Evolutionary conservation across 1,139 yeast genomes (phyloP), one percentile per base, ranked within the genome.

Genomic region (Geotrichum candidum): DNA sequence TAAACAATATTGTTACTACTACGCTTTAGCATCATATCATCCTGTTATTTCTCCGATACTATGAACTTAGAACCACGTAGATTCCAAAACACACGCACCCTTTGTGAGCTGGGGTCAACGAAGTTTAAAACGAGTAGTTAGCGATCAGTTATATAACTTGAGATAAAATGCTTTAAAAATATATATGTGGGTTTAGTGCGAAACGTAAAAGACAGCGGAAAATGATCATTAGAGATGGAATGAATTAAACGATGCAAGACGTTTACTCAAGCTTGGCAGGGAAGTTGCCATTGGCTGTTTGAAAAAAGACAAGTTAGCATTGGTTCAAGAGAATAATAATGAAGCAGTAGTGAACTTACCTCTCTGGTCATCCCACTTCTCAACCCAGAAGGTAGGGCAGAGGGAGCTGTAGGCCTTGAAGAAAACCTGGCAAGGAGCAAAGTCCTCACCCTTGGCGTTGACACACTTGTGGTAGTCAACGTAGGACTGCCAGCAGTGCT

Each of bases 391-490:
- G 62, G 84, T 82, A 65, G 99, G 99, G 80, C 99, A 94, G 76
- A 94, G 82, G 48, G 97, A 84, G 71, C 88, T 84, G 83, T 83
- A 94, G 64, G 97, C 90, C 79, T 86, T 88, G 86, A 85, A 90
- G 82, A 94, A 94, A 70, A 90, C 91, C 80, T 91, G 84, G 80
- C 99, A 94, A 74, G 98, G 98, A 73, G 92, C 97, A 74, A 94
- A 94, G 68, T 92, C 98, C 80, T 94, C 98, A 75, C 99, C 99
- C 82, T 92, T 92, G 70, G 92, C 91, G 74, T 86, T 88, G 76
- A 94, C 85, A 82, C 99, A 94, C 80, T 91, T 92, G 87, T 89
- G 94, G 86, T 92, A 94, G 80, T 94, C 99, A 73, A 94, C 90
- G 82, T 92, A 94, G 69, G 95, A 84, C 82, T 92, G 98, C 85